Base-by-base conservation (phyloP, 2,329 filamentous ascomycete species). In the Cordyceps sp. region DNA sequence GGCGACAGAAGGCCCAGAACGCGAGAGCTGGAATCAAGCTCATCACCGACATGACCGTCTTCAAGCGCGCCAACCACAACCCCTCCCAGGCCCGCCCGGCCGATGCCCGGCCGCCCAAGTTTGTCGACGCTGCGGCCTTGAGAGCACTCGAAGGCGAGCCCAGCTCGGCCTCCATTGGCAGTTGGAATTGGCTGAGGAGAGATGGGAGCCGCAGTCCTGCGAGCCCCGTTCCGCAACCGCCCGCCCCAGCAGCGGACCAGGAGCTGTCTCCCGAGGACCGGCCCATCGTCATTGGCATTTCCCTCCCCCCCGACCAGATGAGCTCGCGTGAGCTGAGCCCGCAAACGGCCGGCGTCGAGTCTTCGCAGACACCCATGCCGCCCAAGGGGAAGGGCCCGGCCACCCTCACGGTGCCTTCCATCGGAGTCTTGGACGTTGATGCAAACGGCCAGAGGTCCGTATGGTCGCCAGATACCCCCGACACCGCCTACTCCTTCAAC, bases 211-310 rank as follows among this genome's bases (percentile, higher is more conserved):
- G 45, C 24, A 53, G 40, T 25, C 48, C 45, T 13, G 41, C 39
- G 12, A 41, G 45, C 10, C 39, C 44, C 12, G 43, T 45, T 4
- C 42, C 50, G 9, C 46, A 48, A 12, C 46, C 45, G 24, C 39
- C 43, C 17, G 33, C 43, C 36, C 37, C 45, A 37, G 39, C 43
- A 37, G 33, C 46, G 17, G 46, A 46, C 6, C 47, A 49, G 10
- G 70, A 73, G 37, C 59, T 81, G 4, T 81, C 78, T 12, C 78
- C 78, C 0, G 69, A 66, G 36, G 73, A 78, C 42, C 63, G 72
- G n/a, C 74, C 74, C 2, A 84, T 84, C 36, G 65, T 78, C 26
- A 84, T 83, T 40, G 78, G 78, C 10, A 72, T 84, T 31, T 66
- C 69, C 12, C 57, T 83, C 29, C 69, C 77, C 3, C 66, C 70